Percentiles rank a stretch among this genome's conserved stretches.
Conservation (phyloP, 1,284 basidiomycete genomes). For the Naganishia cerealis region DNA sequence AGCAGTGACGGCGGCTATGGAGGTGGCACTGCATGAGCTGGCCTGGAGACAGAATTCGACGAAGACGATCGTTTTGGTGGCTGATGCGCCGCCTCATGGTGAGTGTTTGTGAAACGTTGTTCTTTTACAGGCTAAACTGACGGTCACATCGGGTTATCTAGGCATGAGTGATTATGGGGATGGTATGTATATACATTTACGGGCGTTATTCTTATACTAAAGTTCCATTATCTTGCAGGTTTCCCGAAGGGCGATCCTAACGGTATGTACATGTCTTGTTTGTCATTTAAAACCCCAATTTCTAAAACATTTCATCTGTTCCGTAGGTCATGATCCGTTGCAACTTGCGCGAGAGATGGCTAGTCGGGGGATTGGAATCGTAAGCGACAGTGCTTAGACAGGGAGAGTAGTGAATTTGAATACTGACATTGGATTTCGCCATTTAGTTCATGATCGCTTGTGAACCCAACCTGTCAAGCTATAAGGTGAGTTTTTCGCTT, state of each 20-base stretch:
- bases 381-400: constrained; percentile 52
- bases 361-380: constrained; percentile 80
- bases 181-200: constrained; percentile 40
- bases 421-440: neutral
- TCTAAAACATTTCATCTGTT: neutral
- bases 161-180: constrained; percentile 52
- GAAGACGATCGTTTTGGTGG: constrained; percentile 93
- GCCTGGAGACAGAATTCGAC: constrained; percentile 87
- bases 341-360: constrained; percentile 87
- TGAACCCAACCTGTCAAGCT: constrained; percentile 92
- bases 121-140: neutral
- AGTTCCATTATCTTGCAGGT: constrained; percentile 56
- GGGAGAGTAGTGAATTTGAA: neutral
- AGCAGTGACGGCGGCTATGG: constrained; percentile 90
- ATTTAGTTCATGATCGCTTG: constrained; percentile 92
- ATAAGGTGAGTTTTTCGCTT: constrained; percentile 63
- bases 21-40: constrained; percentile 75
- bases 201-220: constrained; percentile 24
- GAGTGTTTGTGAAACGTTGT: neutral
- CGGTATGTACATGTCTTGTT: constrained; percentile 49
- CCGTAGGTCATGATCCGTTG: constrained; percentile 74
- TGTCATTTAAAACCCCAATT: neutral
- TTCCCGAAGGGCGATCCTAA: constrained; percentile 90
- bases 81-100: constrained; percentile 96
- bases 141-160: constrained; percentile 24